Evolutionary conservation across 129 eudicot genomes (phyloP), one percentile per base, ranked within the genome.

Genomic region (Erigeron canadensis): DNA sequence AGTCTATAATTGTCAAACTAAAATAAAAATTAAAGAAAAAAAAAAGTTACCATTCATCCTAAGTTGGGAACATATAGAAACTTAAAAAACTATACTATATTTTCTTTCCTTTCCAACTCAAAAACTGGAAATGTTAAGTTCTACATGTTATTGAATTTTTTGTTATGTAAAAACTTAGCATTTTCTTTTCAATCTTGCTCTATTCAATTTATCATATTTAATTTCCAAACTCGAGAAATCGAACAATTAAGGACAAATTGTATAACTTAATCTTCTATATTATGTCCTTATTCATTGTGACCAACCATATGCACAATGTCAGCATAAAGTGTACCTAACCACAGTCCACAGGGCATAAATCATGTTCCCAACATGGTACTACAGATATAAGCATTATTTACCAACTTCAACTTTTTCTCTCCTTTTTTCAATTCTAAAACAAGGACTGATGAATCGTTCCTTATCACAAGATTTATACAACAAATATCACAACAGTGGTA

Each of bases 341-440:
- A 28, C 2, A 21, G 19, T 15, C 72, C 45, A 28, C 2, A 21
- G 19, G 22, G 45, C 45, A 45, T 68, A 50, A 68, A 50, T 68
- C 47, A 68, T 68, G 47, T 50, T 50, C 47, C 47, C 28, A 68
- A 15, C 73, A 68, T 68, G 73, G 61, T 34, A n/a, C 22, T 37
- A 28, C 13, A 68, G 61, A 68, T 50, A 22, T 48, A 3, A 47
- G 12, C 46, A 50, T 50, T 38, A 48, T 23, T 23, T 23, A 23
- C 34, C 34, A 23, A 23, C 34, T 23, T 23, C 34, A 23, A 23
- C 34, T 23, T 23, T 23, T 23, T 23, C 34, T 23, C 34, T 23
- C 34, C 34, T 23, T 23, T 1, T 23, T 23, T 2, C 34, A 23
- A 23, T 23, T 23, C 34, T 23, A 23, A 23, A 23, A 23, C 34